Evolutionary conservation across 139 green algal genomes (phyloP), one percentile per base, ranked within the genome.

Genomic region (Haematococcus sp.): DNA sequence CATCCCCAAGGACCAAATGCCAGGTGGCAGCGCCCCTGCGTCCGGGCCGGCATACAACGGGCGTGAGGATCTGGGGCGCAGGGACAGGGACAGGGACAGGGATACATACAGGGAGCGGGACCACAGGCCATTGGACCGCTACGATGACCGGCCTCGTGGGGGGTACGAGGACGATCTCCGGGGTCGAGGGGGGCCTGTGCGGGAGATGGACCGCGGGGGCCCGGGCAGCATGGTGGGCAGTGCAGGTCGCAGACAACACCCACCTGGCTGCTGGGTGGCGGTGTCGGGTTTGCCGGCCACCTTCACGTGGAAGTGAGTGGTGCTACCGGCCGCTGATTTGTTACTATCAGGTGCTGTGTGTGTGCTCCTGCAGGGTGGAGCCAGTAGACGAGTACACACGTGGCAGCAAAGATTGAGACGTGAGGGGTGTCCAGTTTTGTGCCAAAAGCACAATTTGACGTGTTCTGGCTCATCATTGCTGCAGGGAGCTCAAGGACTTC

Each of bases 1-100:
- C 23, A 65, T 65, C 58, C 58, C 58, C 58, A 65, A 65, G 25
- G 58, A 65, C n/a, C 58, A 65, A n/a, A 65, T 65, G 58, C 58
- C 54, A 15, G 4, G 22, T 16, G 22, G 54, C 16, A 9, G 22
- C 11, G 13, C 9, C 54, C 54, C 58, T 22, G 58, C 40, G 40
- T 49, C 40, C 40, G 40, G 40, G 28, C 54, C 54, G 54, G 4
- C 54, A 23, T 4, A 15, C 46, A 55, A 23, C 17, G 46, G 15
- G 15, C 46, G 28, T 61, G 58, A 61, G 15, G 22, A 61, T 7
- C 52, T 9, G 11, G 9, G 9, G 9, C 52, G 52, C 52, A 13
- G 58, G 58, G 58, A 30, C 58, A 9, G 58, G n/a, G 28, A 65
- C 58, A 65, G 30, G 23, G 17, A n/a, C 58, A 35, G n/a, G n/a